Evolutionary conservation across 805 yeast species (phyloP).

Genomic region (Candida insectalens): DNA sequence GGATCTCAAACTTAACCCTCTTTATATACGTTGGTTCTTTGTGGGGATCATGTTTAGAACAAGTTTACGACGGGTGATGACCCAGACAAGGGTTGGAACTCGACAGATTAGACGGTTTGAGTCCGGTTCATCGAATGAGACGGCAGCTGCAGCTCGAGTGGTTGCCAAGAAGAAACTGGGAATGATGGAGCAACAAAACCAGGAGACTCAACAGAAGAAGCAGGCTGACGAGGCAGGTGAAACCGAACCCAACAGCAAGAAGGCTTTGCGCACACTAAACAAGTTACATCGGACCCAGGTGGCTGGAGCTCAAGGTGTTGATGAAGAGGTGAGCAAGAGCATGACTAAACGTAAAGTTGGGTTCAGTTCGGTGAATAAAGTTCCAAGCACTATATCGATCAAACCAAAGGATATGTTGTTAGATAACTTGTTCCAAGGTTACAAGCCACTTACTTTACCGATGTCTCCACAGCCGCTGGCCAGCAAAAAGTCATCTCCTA

Average conservation of each 20-base stretch:
- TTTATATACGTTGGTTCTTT: too few relatives aligned
- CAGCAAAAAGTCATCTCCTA: constrained; percentile 12
- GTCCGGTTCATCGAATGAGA: constrained; percentile 13
- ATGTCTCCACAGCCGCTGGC: constrained; percentile 16
- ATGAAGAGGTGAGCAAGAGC: not conserved
- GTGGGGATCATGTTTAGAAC: too few relatives aligned
- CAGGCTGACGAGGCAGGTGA: constrained; percentile 1
- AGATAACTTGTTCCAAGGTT: constrained; percentile 27
- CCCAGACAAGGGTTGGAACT: not conserved
- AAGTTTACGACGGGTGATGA: too few relatives aligned
- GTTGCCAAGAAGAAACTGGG: constrained; percentile 9
- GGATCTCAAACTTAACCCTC: too few relatives aligned
- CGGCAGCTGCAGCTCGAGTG: constrained; percentile 2
- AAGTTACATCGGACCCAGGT: constrained; percentile 2
- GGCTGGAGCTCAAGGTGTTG: constrained; percentile 1
- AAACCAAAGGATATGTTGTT: constrained; percentile 24
- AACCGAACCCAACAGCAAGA: too few relatives aligned
- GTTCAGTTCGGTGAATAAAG: constrained; percentile 24
- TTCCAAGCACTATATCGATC: constrained; percentile 23
- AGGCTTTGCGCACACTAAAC: too few relatives aligned
- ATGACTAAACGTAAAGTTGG: constrained; percentile 11
- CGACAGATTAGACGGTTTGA: constrained; percentile 8
- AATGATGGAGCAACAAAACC: constrained; percentile 4
- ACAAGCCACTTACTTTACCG: constrained; percentile 26
- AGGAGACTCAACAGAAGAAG: constrained; percentile 3